Evolutionary conservation across 164 flowering plant genomes (phyloP), one percentile per base, ranked within the genome.

Genomic region (Warburgia ugandensis): DNA sequence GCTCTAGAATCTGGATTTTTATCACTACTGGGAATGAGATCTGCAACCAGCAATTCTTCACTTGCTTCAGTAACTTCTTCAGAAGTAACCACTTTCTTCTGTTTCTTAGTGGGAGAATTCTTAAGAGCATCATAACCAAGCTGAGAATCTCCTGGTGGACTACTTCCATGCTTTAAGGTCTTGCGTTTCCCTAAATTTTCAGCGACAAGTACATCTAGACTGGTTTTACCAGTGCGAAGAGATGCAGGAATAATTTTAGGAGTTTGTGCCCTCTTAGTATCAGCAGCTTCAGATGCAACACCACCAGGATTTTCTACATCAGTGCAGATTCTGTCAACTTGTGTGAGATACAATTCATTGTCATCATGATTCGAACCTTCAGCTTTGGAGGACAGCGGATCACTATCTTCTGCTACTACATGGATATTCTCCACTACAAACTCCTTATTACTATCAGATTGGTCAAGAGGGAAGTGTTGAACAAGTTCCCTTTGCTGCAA

Each of bases 401-500:
- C 52, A 26, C 38, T 8, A 30, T 41, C 52, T 48, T 57, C 65
- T 48, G 61, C 69, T 37, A 52, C 63, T 37, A 31, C 48, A 44
- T 29, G 45, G 45, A 36, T 19, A 4, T 17, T 26, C 39, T 60
- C 60, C 36, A 26, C 54, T 50, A 47, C 58, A 28, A 36, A 28
- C 19, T 44, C 33, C 32, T 63, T 21, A 50, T 28, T 31, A 25
- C 29, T 29, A 57, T 25, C 62, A 26, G 68, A 62, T 46, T 49
- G 50, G 38, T 62, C 68, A 49, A 8, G 3, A 54, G 50, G 53
- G 45, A 52, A n/a, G 26, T 68, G 62, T 65, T 64, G 56, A 53
- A 59, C 62, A 54, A 39, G 39, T 56, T 59, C 57, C 47, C 66
- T 74, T 38, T 63, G 56, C 80, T 75, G 70, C 64, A 70, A 46